phyloP scores from a whole-genome alignment of 768 basidiomycete genomes.

The Leucosporidium yakuticum region DNA sequence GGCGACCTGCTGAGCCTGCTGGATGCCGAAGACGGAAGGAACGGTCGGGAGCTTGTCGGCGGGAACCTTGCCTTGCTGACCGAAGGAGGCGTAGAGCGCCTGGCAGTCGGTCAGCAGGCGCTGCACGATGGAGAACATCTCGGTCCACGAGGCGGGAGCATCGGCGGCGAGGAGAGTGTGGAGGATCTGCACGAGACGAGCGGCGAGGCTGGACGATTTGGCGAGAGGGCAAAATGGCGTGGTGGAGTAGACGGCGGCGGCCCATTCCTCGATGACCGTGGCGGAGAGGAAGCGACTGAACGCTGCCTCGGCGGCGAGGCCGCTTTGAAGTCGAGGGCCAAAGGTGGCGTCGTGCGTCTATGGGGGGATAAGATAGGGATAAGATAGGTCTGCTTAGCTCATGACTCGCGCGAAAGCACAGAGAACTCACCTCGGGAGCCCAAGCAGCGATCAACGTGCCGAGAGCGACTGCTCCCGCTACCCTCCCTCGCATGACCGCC shows the following conservation, averaged over 20 bases:
- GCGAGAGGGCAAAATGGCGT: not conserved
- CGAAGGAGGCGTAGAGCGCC: conserved; percentile 73
- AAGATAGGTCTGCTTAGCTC: no score
- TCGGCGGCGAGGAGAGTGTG: conserved; percentile 60
- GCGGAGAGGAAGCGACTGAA: conserved; percentile 82
- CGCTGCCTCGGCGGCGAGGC: conserved; percentile 80
- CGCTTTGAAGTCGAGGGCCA: conserved; percentile 62
- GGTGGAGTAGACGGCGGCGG: conserved; percentile 51
- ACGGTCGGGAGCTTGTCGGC: conserved; percentile 70
- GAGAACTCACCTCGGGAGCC: conserved; percentile 17
- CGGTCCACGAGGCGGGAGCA: conserved; percentile 76
- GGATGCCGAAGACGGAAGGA: conserved; percentile 54
- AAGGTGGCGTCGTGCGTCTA: conserved; percentile 60
- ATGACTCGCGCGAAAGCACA: not conserved
- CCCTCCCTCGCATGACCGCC: conserved; percentile 66
- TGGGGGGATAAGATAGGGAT: not conserved
- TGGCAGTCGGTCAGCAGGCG: conserved; percentile 75
- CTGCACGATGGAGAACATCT: conserved; percentile 74
- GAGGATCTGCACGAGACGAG: conserved; percentile 52
- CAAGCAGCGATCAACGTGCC: conserved; percentile 44
- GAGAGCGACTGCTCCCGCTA: conserved; percentile 70
- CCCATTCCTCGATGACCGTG: conserved; percentile 88
- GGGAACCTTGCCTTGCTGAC: conserved; percentile 78
- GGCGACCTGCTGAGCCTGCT: conserved; percentile 63
- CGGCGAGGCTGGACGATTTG: conserved; percentile 58